phyloP scores from a whole-genome alignment of 805 yeast species.

The Wickerhamomyces chambardii region DNA sequence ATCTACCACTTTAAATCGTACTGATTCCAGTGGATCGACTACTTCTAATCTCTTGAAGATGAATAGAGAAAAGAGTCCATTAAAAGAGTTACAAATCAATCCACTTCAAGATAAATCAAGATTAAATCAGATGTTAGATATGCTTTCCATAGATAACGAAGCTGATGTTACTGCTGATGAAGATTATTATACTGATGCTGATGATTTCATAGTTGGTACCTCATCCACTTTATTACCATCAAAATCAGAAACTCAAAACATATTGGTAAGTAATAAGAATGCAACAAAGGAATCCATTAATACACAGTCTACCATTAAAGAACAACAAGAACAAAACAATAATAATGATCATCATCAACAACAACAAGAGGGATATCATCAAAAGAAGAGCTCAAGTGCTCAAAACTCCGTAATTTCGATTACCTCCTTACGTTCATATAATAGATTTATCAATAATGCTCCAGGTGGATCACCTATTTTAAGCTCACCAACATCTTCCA shows the following conservation, averaged over 20 bases:
- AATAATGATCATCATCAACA: too few species aligned
- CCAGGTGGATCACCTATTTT: not conserved
- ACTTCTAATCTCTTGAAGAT: slow-evolving; percentile 5
- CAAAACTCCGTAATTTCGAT: not conserved
- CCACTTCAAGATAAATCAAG: slow-evolving; percentile 9
- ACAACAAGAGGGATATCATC: not conserved
- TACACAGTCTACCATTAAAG: too few species aligned
- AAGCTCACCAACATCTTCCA: too few species aligned
- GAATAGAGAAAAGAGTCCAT: slow-evolving; percentile 1
- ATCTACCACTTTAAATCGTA: not conserved
- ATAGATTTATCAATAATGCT: too few species aligned
- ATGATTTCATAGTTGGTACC: slow-evolving; percentile 7
- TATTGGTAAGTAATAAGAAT: too few species aligned
- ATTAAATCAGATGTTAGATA: slow-evolving; percentile 7
- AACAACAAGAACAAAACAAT: too few species aligned
- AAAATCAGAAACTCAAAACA: too few species aligned
- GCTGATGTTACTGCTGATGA: slow-evolving; percentile 1
- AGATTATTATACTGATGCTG: slow-evolving; percentile 12
- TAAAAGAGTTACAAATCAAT: slow-evolving; percentile 3
- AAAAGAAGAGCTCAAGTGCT: not conserved
- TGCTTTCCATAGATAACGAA: slow-evolving; percentile 1
- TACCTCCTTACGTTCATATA: not conserved
- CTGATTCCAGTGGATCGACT: slow-evolving; percentile 1
- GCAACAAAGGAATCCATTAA: too few species aligned
- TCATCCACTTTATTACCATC: not conserved